Conservation (phyloP, 257 asterid genomes). For the Gynochthodes officinalis region DNA sequence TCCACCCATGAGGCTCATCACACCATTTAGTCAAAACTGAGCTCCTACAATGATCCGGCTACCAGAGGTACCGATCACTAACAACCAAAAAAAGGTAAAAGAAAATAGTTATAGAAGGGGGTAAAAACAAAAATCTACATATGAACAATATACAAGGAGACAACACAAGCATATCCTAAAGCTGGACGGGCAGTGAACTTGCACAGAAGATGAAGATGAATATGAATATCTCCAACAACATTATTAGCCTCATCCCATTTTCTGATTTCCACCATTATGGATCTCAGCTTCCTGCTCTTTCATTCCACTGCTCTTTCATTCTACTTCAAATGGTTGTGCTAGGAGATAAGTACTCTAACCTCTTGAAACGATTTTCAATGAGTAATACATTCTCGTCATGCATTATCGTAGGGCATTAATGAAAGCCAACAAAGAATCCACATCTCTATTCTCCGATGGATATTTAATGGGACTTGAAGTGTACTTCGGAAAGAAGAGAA, state of each 20-base stretch:
- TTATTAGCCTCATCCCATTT: not conserved
- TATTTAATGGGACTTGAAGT: constrained; percentile 60
- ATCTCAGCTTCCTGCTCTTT: not conserved
- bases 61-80: not conserved
- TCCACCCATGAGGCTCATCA: too few relatives aligned
- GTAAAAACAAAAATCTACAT: not conserved
- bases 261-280: not conserved
- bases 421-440: constrained; percentile 70
- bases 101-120: too few relatives aligned
- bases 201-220: not conserved
- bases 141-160: not conserved
- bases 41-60: not conserved
- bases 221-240: not conserved
- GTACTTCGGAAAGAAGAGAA: constrained; percentile 71
- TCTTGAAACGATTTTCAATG: not conserved
- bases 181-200: not conserved
- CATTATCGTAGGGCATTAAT: constrained; percentile 61
- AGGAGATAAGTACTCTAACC: not conserved
- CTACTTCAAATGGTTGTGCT: too few relatives aligned
- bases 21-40: constrained; percentile 4
- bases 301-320: too few relatives aligned
- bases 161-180: not conserved
- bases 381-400: not conserved
- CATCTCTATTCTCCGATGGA: constrained; percentile 80
- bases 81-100: not conserved